Evolutionary conservation across 345 rosid genomes (phyloP).

Genomic region (Schrenkiella parvula): DNA sequence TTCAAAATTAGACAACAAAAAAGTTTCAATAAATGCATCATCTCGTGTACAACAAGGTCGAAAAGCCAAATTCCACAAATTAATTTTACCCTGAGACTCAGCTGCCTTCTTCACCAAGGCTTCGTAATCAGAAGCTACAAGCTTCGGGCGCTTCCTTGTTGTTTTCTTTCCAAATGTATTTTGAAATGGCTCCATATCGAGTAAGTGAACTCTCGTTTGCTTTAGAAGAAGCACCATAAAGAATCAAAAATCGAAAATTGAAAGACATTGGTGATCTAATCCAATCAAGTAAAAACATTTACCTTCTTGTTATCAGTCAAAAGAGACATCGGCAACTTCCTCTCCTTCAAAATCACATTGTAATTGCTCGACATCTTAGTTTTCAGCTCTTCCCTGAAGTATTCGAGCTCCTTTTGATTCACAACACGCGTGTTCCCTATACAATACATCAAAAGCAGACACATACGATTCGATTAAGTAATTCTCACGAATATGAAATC

Average conservation of each 20-base stretch:
- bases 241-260: neutral
- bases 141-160: slow-evolving; percentile 85
- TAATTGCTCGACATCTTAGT: slow-evolving; percentile 58
- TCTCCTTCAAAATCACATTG: slow-evolving; percentile 77
- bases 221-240: slow-evolving; percentile 21
- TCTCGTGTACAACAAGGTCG: neutral
- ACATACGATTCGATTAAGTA: neutral
- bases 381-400: slow-evolving; percentile 71
- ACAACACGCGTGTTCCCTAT: slow-evolving; percentile 78
- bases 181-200: slow-evolving; percentile 71
- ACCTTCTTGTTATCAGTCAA: slow-evolving; percentile 79
- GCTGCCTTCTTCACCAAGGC: slow-evolving; percentile 67
- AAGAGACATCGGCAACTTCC: slow-evolving; percentile 75
- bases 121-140: slow-evolving; percentile 77
- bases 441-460: neutral
- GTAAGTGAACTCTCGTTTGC: slow-evolving; percentile 91
- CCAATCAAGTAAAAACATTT: neutral
- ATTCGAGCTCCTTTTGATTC: slow-evolving; percentile 69
- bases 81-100: slow-evolving; percentile 70
- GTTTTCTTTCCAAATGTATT: slow-evolving; percentile 82
- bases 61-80: neutral
- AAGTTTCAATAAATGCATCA: neutral
- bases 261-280: neutral
- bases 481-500: neutral
- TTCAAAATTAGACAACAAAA: slow-evolving; percentile 20